Conservation (phyloP, 2,329 filamentous ascomycete genomes). For the Aspergillus viridinutans region DNA sequence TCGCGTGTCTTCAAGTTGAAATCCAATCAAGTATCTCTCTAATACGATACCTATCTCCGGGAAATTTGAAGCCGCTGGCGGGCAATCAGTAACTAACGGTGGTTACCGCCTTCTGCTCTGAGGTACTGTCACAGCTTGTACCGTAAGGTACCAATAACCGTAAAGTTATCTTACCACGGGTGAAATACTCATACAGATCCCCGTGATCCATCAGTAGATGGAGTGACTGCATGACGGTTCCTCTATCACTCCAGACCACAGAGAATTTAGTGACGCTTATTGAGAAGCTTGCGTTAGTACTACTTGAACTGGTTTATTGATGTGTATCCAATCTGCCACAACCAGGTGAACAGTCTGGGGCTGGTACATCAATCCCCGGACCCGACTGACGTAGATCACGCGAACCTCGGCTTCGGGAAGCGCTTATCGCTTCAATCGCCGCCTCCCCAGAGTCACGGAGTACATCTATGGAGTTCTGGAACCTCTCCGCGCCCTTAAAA, state of each 20-base stretch:
- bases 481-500: constrained; percentile 18
- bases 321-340: too few species aligned
- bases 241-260: constrained; percentile 1
- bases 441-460: constrained; percentile 27
- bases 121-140: not conserved
- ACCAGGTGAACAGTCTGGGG: not conserved
- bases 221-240: not conserved
- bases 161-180: not conserved
- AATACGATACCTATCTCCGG: not conserved
- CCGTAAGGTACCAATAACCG: not conserved
- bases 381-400: constrained; percentile 15
- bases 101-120: not conserved
- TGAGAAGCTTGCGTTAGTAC: too few species aligned
- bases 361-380: constrained; percentile 4
- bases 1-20: not conserved
- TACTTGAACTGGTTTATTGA: too few species aligned
- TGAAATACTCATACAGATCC: not conserved
- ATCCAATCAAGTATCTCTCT: not conserved
- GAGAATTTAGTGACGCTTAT: not conserved
- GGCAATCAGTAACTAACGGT: not conserved
- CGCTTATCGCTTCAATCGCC: constrained; percentile 30
- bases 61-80: not conserved
- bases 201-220: not conserved
- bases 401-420: constrained; percentile 34
- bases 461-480: constrained; percentile 30